Evolutionary conservation across 495 filamentous ascomycete species (phyloP).

Genomic region (Trichoderma erinaceum): DNA sequence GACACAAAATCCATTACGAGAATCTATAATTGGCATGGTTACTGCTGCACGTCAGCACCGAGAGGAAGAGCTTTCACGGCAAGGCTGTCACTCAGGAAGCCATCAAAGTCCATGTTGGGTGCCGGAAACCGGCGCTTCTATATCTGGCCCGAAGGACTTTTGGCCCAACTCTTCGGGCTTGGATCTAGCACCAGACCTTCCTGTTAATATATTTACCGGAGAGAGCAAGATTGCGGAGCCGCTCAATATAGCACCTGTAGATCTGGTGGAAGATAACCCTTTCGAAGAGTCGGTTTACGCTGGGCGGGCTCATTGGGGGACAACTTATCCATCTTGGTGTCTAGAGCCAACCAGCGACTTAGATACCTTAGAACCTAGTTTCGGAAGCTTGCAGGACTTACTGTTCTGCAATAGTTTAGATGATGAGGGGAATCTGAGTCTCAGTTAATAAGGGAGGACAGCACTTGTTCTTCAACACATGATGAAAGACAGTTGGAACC

Average conservation of each 20-base stretch:
- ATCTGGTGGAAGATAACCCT: neutral
- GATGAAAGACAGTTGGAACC: too few relatives aligned
- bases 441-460: neutral
- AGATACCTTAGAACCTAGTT: neutral
- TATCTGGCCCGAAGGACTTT: neutral
- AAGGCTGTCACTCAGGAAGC: conserved; percentile 13
- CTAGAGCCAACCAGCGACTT: neutral
- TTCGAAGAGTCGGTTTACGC: neutral
- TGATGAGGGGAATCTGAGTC: neutral
- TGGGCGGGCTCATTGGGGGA: neutral
- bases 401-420: neutral
- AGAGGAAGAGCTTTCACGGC: neutral
- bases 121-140: neutral
- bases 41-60: conserved; percentile 1
- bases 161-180: neutral
- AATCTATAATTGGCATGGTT: neutral
- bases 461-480: too few relatives aligned
- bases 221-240: neutral
- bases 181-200: neutral
- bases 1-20: neutral
- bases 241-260: neutral
- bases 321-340: neutral
- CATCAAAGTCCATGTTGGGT: neutral
- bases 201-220: neutral
- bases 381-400: neutral